Conservation (phyloP, 768 basidiomycete genomes). For the Favolaschia claudopus region DNA sequence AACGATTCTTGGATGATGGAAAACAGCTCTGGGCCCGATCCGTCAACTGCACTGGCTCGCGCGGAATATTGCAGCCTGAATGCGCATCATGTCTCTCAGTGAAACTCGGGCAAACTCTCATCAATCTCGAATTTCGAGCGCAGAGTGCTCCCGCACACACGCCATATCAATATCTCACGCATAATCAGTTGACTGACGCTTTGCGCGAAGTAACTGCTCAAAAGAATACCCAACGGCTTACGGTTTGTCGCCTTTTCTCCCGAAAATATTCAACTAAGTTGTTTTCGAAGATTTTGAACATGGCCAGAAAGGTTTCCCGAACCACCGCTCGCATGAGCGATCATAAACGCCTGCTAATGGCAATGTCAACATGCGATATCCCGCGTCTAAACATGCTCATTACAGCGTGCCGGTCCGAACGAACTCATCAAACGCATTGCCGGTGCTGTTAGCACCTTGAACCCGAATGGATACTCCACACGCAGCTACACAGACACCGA, state of each 20-base stretch:
- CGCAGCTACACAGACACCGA: too few species aligned
- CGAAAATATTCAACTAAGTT: too few species aligned
- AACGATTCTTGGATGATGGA: not conserved
- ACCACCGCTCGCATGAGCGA: not conserved
- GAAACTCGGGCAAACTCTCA: not conserved
- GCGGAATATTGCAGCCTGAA: not conserved
- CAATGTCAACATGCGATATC: not conserved
- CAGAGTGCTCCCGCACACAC: not conserved
- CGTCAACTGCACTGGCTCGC: not conserved
- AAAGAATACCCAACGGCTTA: not conserved
- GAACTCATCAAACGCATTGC: not conserved
- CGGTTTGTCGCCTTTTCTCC: too few species aligned
- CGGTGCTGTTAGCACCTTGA: not conserved
- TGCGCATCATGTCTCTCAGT: not conserved
- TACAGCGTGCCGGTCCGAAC: not conserved
- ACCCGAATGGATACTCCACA: too few species aligned
- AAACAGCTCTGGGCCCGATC: not conserved
- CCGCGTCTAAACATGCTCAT: not conserved
- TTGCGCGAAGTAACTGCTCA: not conserved
- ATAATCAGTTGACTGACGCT: not conserved
- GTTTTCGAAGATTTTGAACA: not conserved
- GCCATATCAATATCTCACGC: not conserved
- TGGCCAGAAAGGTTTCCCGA: not conserved
- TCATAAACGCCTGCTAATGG: constrained; percentile 1
- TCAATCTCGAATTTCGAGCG: not conserved